These are phyloP conservation scores for Yarrowia sp. DNA, from an alignment of 805 yeast genomes.

Conservation along the genomic window DNA sequence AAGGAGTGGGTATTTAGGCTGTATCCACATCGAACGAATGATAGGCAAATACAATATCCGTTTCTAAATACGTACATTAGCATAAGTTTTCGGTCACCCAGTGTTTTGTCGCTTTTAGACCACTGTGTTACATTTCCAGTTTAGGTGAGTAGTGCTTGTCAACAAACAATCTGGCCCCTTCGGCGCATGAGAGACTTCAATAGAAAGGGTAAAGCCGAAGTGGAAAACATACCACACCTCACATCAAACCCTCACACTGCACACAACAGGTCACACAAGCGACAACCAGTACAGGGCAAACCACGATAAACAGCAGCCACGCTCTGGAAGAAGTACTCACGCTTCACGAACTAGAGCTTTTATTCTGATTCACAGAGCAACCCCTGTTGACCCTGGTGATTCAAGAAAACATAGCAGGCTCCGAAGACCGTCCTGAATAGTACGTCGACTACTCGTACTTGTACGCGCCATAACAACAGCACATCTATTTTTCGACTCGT, in stretches of 20 bases:
- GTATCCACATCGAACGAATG: neutral
- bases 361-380: conserved; percentile 23
- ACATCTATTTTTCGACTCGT: neutral
- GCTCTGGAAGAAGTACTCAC: neutral
- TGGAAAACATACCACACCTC: conserved; percentile 19
- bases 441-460: neutral
- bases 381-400: conserved; percentile 33
- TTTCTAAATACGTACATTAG: neutral
- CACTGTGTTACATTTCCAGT: neutral
- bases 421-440: neutral
- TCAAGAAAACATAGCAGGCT: conserved; percentile 2
- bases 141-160: conserved; percentile 26
- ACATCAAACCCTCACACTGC: conserved; percentile 31
- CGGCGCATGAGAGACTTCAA: conserved; percentile 36
- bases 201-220: conserved; percentile 36
- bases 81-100: too few species aligned
- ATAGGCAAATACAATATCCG: neutral
- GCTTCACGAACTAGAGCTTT: neutral
- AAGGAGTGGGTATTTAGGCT: neutral
- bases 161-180: conserved; percentile 33
- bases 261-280: conserved; percentile 14
- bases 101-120: too few species aligned
- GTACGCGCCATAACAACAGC: conserved; percentile 15
- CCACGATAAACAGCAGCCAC: neutral
- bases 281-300: neutral